Base-by-base conservation (phyloP, 129 eudicot genomes). In the Glebionis coronaria region DNA sequence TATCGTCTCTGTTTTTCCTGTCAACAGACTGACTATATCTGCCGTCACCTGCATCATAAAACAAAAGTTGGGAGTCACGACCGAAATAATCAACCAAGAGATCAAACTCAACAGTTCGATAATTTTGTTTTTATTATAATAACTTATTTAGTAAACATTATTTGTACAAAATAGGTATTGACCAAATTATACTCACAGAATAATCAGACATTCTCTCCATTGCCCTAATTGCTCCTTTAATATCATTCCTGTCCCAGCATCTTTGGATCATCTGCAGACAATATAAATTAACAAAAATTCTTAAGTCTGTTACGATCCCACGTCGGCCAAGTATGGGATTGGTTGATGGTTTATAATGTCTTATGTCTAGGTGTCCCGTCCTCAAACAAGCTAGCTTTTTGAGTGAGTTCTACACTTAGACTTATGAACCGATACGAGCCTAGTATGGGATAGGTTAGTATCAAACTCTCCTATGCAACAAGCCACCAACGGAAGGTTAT, bases 141-240 rank as follows among this genome's bases (percentile, higher is more conserved):
- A 35, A 35, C 6, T 1, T 35, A 35, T 8, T 1, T 35, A 35
- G 42, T 35, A 20, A 62, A 57, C 69, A 12, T 10, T 46, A 61
- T 47, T n/a, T n/a, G n/a, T 18, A 69, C 9, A 20, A 3, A 27
- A 19, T 7, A 52, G 14, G 4, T 38, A 20, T 10, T 40, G 20
- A 66, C 13, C 12, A 11, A 53, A 45, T 47, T 58, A 46, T 20
- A 72, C 96, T 83, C 79, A 93, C 98, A 61, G 87, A 77, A 78
- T 86, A 85, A 82, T 93, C 98, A 78, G 84, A 82, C 98, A 93
- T 84, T 76, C 88, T 88, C 76, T 77, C 80, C 78, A 82, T 82
- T 31, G 85, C 87, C 60, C 79, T 68, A 61, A 93, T 77, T 56
- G 98, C 91, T 59, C 90, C 98, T 81, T 78, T 93, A 9, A 93